phyloP scores from a whole-genome alignment of 768 basidiomycete genomes.

The Lactarius hatsudake region DNA sequence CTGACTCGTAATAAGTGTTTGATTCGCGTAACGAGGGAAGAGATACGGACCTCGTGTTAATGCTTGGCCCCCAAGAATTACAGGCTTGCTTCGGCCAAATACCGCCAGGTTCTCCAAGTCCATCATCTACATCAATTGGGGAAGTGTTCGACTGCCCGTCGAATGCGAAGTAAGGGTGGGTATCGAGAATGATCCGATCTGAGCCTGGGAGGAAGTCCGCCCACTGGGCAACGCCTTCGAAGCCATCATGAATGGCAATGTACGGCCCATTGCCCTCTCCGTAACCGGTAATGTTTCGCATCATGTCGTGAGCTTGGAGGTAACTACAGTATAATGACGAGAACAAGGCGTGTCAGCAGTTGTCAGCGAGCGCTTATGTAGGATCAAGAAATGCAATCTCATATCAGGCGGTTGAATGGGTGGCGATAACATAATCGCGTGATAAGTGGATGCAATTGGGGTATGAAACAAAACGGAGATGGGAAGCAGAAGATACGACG shows the following conservation, averaged over 20 bases:
- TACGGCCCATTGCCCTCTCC: slow-evolving; percentile 67
- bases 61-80: slow-evolving; percentile 39
- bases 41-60: slow-evolving; percentile 43
- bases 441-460: slow-evolving; percentile 4
- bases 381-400: slow-evolving; percentile 8
- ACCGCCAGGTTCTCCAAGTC: slow-evolving; percentile 31
- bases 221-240: slow-evolving; percentile 47
- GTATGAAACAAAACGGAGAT: slow-evolving; percentile 1
- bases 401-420: slow-evolving; percentile 6
- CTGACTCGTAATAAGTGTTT: slow-evolving; percentile 29
- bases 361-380: neutral
- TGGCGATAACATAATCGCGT: slow-evolving; percentile 3
- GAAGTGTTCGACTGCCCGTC: slow-evolving; percentile 21
- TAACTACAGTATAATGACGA: slow-evolving; percentile 48
- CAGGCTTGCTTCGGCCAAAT: slow-evolving; percentile 37
- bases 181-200: slow-evolving; percentile 48
- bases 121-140: slow-evolving; percentile 36
- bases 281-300: slow-evolving; percentile 71
- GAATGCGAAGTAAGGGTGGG: slow-evolving; percentile 46
- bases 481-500: slow-evolving; percentile 31
- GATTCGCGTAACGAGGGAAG: neutral
- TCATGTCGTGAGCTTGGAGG: slow-evolving; percentile 56
- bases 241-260: slow-evolving; percentile 55
- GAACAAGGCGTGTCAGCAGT: slow-evolving; percentile 34
- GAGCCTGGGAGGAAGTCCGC: slow-evolving; percentile 43